Evolutionary conservation across 2,329 filamentous ascomycete genomes (phyloP), one percentile per base, ranked within the genome.

Genomic region (Trichoderma hamatum): DNA sequence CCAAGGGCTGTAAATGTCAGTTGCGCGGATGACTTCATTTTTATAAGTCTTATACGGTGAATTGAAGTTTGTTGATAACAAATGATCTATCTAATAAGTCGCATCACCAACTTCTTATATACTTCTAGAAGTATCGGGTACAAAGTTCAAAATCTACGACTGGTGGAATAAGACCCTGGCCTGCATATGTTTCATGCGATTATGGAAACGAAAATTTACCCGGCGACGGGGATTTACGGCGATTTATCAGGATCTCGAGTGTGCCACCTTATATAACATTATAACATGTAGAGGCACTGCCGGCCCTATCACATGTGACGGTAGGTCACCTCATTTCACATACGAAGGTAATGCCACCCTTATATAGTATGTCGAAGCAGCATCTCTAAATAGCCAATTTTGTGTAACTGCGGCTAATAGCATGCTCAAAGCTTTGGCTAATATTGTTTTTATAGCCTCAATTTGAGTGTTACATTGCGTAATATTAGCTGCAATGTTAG

Each of bases 351-450:
- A 55, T 64, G 32, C 28, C 30, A 63, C 49, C 49, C 49, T 55
- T 26, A 2, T 39, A 36, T 39, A 30, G 14, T 16, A 26, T 4
- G 39, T 21, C 30, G 60, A 30, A 52, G 60, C 7, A 65, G 13
- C 34, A 26, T 59, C 21, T 36, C 28, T 49, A 36, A 36, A 66
- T 36, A 59, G 39, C 61, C 49, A 43, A n/a, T 30, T n/a, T 3
- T 13, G 49, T 66, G 49, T 34, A 51, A 49, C 39, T 43, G 26
- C 64, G 64, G 64, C 14, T 59, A 67, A 67, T 59, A 19, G 28
- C 28, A 59, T 39, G 39, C 64, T 67, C 59, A 36, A 67, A 49
- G 5, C 10, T 36, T 59, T 67, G 64, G 39, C 64, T 67, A 59
- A 59, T 67, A n/a, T 21, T 26, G 16, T 4, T 28, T 58, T 36